Percentiles rank a stretch among this genome's conserved stretches.
These are phyloP conservation scores for Malbranchea zuffiana DNA, from an alignment of 2,329 filamentous ascomycete species.

Conservation along the genomic window DNA sequence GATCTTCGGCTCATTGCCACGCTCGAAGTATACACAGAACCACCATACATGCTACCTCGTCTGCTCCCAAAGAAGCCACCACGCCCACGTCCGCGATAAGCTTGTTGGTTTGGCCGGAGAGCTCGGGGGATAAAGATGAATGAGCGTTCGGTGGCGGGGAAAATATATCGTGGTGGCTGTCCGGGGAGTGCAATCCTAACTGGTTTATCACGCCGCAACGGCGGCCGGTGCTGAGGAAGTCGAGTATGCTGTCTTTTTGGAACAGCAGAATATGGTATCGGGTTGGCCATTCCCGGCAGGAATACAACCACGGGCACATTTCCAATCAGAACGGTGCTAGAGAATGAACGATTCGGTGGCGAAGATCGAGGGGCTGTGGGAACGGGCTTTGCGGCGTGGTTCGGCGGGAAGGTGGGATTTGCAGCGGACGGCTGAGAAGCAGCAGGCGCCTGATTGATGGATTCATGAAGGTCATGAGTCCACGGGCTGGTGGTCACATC, in stretches of 20 bases:
- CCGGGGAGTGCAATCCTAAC: conserved; percentile 84
- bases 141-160: conserved; percentile 77
- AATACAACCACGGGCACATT: conserved; percentile 76
- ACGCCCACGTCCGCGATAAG: conserved; percentile 55
- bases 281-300: conserved; percentile 61
- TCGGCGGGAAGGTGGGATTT: conserved; percentile 19
- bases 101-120: conserved; percentile 83
- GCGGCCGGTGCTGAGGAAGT: conserved; percentile 86
- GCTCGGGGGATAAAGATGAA: conserved; percentile 97
- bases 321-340: conserved; percentile 70
- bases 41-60: conserved; percentile 70
- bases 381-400: conserved; percentile 27
- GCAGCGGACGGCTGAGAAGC: conserved; percentile 21
- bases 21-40: conserved; percentile 76
- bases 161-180: conserved; percentile 73
- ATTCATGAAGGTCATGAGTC: conserved; percentile 92
- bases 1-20: conserved; percentile 81
- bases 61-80: conserved; percentile 57
- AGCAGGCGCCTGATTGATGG: conserved; percentile 32
- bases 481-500: conserved; percentile 61
- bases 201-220: conserved; percentile 87
- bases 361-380: conserved; percentile 45
- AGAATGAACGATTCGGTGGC: conserved; percentile 66
- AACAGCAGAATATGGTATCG: conserved; percentile 62
- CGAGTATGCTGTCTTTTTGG: conserved; percentile 85